Conservation (phyloP, 2,329 filamentous ascomycete species). For the Cladosporium austrohemisphaericum region DNA sequence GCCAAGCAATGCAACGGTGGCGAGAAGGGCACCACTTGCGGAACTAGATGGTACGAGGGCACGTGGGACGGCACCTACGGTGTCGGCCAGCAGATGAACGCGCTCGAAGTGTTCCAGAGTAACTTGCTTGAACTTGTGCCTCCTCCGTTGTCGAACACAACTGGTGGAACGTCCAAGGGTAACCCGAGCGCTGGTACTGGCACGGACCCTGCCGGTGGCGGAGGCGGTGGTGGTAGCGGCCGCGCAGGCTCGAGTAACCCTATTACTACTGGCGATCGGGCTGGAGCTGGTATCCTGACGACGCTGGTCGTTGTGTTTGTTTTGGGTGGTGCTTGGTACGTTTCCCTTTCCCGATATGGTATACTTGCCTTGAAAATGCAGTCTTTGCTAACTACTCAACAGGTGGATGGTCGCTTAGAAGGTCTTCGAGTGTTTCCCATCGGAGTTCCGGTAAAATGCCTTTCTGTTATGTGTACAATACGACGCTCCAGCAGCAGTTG, state of each 20-base stretch:
- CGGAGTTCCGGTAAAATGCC: no score
- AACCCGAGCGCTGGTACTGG: slow-evolving; percentile 42
- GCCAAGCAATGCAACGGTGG: slow-evolving; percentile 53
- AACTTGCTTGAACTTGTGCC: slow-evolving; percentile 37
- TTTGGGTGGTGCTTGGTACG: slow-evolving; percentile 17
- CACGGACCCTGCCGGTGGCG: slow-evolving; percentile 31
- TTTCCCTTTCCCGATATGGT: no score
- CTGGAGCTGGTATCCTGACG: slow-evolving; percentile 54
- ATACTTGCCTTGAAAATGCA: not conserved
- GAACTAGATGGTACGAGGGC: slow-evolving; percentile 40
- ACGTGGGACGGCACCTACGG: slow-evolving; percentile 46
- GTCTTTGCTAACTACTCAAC: not conserved
- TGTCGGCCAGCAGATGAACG: slow-evolving; percentile 57
- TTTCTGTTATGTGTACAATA: no score
- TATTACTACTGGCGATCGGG: slow-evolving; percentile 60
- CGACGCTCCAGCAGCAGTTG: no score
- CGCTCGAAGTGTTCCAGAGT: slow-evolving; percentile 50
- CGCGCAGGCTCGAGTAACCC: slow-evolving; percentile 31
- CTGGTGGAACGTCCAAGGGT: slow-evolving; percentile 51
- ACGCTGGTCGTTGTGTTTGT: slow-evolving; percentile 11
- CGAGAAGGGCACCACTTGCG: slow-evolving; percentile 42
- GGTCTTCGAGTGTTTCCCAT: not conserved
- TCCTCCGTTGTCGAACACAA: slow-evolving; percentile 45
- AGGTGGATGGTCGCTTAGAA: slow-evolving; percentile 16
- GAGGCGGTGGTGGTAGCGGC: slow-evolving; percentile 31